Base-by-base conservation (phyloP, 1,139 yeast genomes). In the Yamadazyma triangularis region DNA sequence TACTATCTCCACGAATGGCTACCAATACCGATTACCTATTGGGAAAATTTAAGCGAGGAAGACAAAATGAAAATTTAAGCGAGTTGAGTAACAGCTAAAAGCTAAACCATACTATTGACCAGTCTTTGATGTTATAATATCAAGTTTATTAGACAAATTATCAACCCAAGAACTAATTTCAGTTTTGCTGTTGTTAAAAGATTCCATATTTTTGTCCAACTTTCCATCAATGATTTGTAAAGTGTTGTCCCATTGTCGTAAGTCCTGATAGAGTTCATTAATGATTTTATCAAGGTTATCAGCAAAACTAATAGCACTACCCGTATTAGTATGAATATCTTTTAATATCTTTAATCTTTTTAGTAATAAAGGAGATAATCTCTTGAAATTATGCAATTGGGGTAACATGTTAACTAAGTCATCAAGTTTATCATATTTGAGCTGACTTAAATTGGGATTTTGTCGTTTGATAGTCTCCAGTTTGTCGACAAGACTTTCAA, bases 311-410 rank as follows among this genome's bases (percentile, higher is more conserved):
- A 60, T 52, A 7, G 56, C 44, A 14, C 41, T 48, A 7, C 60
- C 60, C 22, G 62, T 36, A 15, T 65, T 70, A 4, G 61, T 42
- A 44, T 77, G 82, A 2, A 75, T 54, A 0, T 47, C 50, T 35
- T 66, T 62, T 28, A 77, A 53, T 0, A 70, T 51, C 35, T 67
- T 62, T 20, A 78, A 51, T 24, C 85, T 50, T 10, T 52, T 44
- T 3, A 71, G 33, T 2, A 76, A 32, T 3, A 53, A 45, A 0
- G 81, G 80, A 1, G 75, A 50, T 2, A 52, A 41, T 6, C 47
- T 39, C 12, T 53, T 54, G 23, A 64, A 51, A 2, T 43, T 44
- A 22, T 62, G 64, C n/a, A 74, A 51, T 1, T 55, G 53, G 1
- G 61, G 62, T 15, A 75, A 48, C 10, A 48, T 54, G 2, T 40